Conservation (phyloP, 371 early-diverging fungal genomes). For the Syncephalastrum racemosum region DNA sequence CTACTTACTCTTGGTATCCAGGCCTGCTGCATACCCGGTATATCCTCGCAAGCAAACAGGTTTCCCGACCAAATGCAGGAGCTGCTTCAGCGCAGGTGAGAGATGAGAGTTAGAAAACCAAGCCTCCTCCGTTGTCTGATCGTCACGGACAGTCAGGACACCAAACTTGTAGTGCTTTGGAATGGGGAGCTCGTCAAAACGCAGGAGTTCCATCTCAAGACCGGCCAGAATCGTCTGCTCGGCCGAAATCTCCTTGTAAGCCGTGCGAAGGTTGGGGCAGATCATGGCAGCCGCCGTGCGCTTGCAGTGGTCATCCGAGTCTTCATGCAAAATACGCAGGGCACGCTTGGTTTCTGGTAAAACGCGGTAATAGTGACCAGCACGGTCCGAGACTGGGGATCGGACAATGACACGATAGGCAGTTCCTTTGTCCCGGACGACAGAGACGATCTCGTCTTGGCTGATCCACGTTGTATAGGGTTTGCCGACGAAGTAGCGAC, state of each 20-base stretch:
- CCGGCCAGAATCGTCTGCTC: slow-evolving; percentile 44
- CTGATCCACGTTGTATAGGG: slow-evolving; percentile 22
- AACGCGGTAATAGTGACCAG: too few species aligned
- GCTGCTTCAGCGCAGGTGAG: slow-evolving; percentile 61
- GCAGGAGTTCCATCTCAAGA: slow-evolving; percentile 57
- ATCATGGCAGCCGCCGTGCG: too few species aligned
- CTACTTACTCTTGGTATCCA: slow-evolving; percentile 73
- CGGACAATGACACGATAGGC: slow-evolving; percentile 39
- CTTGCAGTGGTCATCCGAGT: too few species aligned
- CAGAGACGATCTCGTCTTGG: slow-evolving; percentile 14
- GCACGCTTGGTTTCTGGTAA: too few species aligned
- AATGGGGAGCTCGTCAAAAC: slow-evolving; percentile 58
- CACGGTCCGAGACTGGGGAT: slow-evolving; percentile 2
- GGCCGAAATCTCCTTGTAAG: slow-evolving; percentile 35
- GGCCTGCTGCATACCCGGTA: slow-evolving; percentile 78
- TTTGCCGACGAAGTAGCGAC: slow-evolving; percentile 24
- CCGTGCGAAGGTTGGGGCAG: neutral
- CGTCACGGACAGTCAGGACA: slow-evolving; percentile 58
- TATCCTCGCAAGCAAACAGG: slow-evolving; percentile 73
- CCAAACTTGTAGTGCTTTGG: slow-evolving; percentile 83
- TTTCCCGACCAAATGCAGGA: slow-evolving; percentile 72
- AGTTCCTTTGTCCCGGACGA: slow-evolving; percentile 15
- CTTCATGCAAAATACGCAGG: too few species aligned
- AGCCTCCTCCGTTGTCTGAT: slow-evolving; percentile 73
- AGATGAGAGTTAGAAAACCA: slow-evolving; percentile 69